Evolutionary conservation across 2,329 filamentous ascomycete species (phyloP).

Genomic region (Zymoseptoria brevis): DNA sequence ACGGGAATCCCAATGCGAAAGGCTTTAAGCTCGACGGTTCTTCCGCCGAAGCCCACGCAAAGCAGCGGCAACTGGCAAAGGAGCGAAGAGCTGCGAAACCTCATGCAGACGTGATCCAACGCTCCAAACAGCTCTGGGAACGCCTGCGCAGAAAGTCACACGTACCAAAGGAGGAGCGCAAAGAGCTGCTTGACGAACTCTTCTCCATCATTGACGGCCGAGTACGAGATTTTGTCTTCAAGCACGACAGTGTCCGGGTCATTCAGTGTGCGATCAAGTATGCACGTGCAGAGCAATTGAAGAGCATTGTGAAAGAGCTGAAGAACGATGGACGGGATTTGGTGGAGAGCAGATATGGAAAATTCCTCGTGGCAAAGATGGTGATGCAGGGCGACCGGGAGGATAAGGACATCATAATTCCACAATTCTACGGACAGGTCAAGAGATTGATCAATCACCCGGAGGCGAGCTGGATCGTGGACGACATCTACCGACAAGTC

Average conservation of each 20-base stretch:
- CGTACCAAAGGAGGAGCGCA: slow-evolving; percentile 80
- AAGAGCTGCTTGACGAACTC: slow-evolving; percentile 78
- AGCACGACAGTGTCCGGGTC: slow-evolving; percentile 94
- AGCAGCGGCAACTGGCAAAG: slow-evolving; percentile 79
- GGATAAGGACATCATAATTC: slow-evolving; percentile 79
- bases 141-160: slow-evolving; percentile 85
- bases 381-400: slow-evolving; percentile 84
- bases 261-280: slow-evolving; percentile 98
- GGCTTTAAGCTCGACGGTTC: slow-evolving; percentile 48
- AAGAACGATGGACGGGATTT: slow-evolving; percentile 75
- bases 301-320: slow-evolving; percentile 78
- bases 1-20: slow-evolving; percentile 19
- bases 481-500: slow-evolving; percentile 87
- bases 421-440: slow-evolving; percentile 91
- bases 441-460: slow-evolving; percentile 90
- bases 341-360: slow-evolving; percentile 92
- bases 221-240: slow-evolving; percentile 93
- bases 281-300: slow-evolving; percentile 73
- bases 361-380: slow-evolving; percentile 93
- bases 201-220: slow-evolving; percentile 85
- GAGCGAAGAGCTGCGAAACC: slow-evolving; percentile 92
- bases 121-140: slow-evolving; percentile 97
- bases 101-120: slow-evolving; percentile 77
- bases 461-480: slow-evolving; percentile 94
- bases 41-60: slow-evolving; percentile 77